Conservation (phyloP, 2,329 filamentous ascomycete genomes). For the Beauveria asiatica region DNA sequence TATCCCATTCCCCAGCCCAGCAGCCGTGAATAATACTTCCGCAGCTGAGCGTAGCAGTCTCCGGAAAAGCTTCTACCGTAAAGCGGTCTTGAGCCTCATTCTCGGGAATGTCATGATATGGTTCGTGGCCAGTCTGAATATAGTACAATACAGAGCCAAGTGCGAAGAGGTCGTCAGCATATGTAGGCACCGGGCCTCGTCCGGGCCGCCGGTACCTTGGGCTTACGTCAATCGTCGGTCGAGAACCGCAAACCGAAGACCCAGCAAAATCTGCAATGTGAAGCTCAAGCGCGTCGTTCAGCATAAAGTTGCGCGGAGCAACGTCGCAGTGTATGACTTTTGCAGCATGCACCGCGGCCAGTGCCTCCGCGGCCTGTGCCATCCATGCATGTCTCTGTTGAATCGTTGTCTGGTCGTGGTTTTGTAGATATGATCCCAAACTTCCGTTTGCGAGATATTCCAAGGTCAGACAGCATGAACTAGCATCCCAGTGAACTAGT, state of each 20-base stretch:
- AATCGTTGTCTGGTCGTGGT: neutral
- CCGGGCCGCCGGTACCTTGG: constrained; percentile 18
- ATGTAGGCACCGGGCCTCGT: constrained; percentile 1
- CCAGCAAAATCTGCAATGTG: constrained; percentile 29
- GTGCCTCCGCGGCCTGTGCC: constrained; percentile 24
- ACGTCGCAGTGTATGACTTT: constrained; percentile 31
- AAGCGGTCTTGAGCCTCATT: neutral
- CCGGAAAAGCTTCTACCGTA: neutral
- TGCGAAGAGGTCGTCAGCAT: neutral
- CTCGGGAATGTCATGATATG: neutral
- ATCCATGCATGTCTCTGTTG: constrained; percentile 18
- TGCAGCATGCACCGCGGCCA: constrained; percentile 26
- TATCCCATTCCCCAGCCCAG: constrained; percentile 3
- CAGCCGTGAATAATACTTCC: constrained; percentile 2
- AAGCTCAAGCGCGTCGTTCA: constrained; percentile 26
- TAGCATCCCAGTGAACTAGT: constrained; percentile 17
- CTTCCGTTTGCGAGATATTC: constrained; percentile 20
- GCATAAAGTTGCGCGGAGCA: constrained; percentile 29
- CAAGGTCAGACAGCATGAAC: constrained; percentile 18
- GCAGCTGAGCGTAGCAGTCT: neutral
- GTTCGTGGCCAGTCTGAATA: neutral
- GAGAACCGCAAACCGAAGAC: constrained; percentile 21
- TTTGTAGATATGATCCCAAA: constrained; percentile 17
- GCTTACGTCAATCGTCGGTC: constrained; percentile 16
- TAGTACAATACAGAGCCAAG: neutral